Conservation (phyloP, 805 yeast genomes). For the Yamadazyma sp. region DNA sequence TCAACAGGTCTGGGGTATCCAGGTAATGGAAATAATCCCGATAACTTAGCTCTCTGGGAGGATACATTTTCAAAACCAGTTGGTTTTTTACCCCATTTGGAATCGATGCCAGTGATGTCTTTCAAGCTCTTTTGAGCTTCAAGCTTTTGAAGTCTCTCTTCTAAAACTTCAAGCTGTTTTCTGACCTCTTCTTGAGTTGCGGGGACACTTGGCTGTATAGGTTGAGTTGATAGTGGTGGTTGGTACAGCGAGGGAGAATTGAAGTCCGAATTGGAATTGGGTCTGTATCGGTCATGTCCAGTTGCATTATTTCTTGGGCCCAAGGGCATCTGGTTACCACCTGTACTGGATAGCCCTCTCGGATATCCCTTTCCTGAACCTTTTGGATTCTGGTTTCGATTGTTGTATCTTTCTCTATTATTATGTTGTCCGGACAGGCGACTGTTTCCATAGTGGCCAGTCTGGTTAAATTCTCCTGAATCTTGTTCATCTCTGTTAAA, state of each 20-base stretch:
- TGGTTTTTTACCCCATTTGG: constrained; percentile 73
- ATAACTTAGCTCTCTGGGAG: constrained; percentile 73
- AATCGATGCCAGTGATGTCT: constrained; percentile 46
- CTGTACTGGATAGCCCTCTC: constrained; percentile 4
- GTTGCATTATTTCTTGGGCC: constrained; percentile 10
- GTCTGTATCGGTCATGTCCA: constrained; percentile 9
- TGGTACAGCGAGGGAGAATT: not conserved
- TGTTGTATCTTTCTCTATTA: constrained; percentile 7
- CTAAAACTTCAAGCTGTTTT: constrained; percentile 19
- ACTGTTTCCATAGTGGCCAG: too few species aligned
- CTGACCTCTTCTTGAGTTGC: constrained; percentile 4
- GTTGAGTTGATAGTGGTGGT: not conserved
- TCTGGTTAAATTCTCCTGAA: too few species aligned
- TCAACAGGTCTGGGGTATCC: constrained; percentile 54
- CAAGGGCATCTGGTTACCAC: constrained; percentile 10
- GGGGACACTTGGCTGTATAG: too few species aligned
- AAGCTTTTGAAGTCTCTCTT: constrained; percentile 32
- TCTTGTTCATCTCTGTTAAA: too few species aligned
- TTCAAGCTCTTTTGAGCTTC: constrained; percentile 47
- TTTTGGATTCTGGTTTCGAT: constrained; percentile 16
- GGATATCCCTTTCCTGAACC: constrained; percentile 3
- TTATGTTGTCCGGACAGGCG: too few species aligned
- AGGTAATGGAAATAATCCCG: constrained; percentile 77
- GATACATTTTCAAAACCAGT: constrained; percentile 71
- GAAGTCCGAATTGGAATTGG: not conserved